Percentiles rank a stretch among this genome's conserved stretches.
These are phyloP conservation scores for Groenewaldozyma salmanticensis DNA, from an alignment of 805 yeast genomes.

Conservation along the genomic window DNA sequence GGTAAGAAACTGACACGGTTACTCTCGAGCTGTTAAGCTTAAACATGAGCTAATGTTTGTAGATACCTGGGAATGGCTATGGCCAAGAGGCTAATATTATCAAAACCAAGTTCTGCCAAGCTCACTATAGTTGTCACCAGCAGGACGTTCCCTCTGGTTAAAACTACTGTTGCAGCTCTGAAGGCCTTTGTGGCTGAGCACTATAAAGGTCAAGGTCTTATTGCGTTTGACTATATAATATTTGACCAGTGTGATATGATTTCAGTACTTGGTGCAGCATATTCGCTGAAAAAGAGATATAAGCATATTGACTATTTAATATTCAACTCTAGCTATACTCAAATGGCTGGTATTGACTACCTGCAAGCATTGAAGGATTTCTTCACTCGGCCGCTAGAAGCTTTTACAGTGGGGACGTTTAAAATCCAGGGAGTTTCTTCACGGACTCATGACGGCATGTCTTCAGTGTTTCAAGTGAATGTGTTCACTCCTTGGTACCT, in stretches of 20 bases:
- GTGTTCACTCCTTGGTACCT: conserved; percentile 94
- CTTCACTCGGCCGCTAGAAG: conserved; percentile 55
- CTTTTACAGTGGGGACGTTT: conserved; percentile 76
- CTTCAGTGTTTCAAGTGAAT: conserved; percentile 86
- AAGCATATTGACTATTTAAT: conserved; percentile 65
- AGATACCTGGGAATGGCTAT: conserved; percentile 79
- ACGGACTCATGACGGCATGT: conserved; percentile 66
- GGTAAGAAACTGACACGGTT: conserved; percentile 17
- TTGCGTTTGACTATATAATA: conserved; percentile 80
- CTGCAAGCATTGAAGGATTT: conserved; percentile 62
- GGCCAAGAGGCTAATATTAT: conserved; percentile 67
- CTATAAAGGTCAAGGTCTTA: conserved; percentile 39
- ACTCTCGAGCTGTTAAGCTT: background rate
- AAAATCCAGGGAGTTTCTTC: conserved; percentile 76
- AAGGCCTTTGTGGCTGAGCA: conserved; percentile 15
- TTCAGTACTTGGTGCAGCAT: conserved; percentile 63
- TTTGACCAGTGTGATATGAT: conserved; percentile 91
- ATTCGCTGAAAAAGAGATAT: conserved; percentile 60
- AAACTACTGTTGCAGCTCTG: conserved; percentile 57
- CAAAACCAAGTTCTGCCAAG: conserved; percentile 41
- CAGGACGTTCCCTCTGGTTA: conserved; percentile 76
- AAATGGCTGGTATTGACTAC: conserved; percentile 83
- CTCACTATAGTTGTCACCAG: conserved; percentile 83
- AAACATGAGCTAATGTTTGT: conserved; percentile 1
- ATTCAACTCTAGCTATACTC: conserved; percentile 86